Percentiles rank a stretch among this genome's conserved stretches.
phyloP scores from a whole-genome alignment of 2,329 filamentous ascomycete genomes.

The Coniochaeta prunicola region DNA sequence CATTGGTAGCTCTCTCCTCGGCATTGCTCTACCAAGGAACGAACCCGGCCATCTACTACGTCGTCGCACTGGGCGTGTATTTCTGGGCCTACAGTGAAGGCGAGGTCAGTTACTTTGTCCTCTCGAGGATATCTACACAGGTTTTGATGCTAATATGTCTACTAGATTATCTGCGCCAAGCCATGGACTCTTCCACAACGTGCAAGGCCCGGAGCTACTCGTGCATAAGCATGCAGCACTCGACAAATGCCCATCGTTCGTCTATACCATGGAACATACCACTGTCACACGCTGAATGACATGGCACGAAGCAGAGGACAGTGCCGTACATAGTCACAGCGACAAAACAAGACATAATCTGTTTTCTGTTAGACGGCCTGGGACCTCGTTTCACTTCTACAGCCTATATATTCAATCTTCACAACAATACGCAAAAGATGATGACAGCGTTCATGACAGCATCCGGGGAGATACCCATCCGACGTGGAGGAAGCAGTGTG shows the following conservation, averaged over 20 bases:
- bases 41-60: constrained; percentile 86
- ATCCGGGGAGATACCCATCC: not conserved
- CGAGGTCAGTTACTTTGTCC: constrained; percentile 58
- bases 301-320: not conserved
- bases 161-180: constrained; percentile 58
- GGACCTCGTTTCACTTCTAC: not conserved
- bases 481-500: not conserved
- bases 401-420: not conserved
- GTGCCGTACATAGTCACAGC: not conserved
- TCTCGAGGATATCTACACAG: not conserved
- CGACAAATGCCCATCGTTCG: not conserved
- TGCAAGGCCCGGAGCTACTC: constrained; percentile 21
- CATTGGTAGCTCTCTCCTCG: constrained; percentile 66
- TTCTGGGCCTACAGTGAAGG: constrained; percentile 98
- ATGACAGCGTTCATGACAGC: not conserved
- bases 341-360: not conserved
- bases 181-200: constrained; percentile 64
- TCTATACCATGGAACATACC: not conserved
- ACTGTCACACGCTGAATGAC: not conserved
- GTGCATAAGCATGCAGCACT: constrained; percentile 1
- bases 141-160: not conserved
- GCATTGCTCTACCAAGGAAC: constrained; percentile 85
- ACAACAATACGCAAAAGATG: not conserved
- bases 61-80: constrained; percentile 78
- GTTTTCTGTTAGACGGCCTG: not conserved